Percentiles rank a stretch among this genome's conserved stretches.
These are phyloP conservation scores for Penicillium occitanis DNA, from an alignment of 2,329 filamentous ascomycete species.

Conservation along the genomic window DNA sequence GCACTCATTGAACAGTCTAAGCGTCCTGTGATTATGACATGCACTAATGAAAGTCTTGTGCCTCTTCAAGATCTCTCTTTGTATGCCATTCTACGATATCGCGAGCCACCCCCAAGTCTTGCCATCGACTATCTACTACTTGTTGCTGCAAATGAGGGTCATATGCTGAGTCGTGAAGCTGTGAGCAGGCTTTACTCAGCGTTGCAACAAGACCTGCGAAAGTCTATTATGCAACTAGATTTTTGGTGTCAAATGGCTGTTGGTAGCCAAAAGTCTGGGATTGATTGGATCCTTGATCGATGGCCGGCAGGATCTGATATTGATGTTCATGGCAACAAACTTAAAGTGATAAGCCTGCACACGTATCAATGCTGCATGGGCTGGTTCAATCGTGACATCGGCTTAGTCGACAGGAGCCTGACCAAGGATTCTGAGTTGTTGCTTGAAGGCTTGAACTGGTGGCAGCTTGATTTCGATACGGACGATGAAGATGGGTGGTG, in stretches of 20 bases:
- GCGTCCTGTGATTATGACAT: constrained; percentile 90
- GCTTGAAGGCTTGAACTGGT: constrained; percentile 65
- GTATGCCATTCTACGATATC: constrained; percentile 80
- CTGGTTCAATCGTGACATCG: constrained; percentile 64
- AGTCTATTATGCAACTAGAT: constrained; percentile 77
- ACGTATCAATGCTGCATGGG: constrained; percentile 81
- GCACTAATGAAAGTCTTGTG: constrained; percentile 84
- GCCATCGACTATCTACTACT: constrained; percentile 79
- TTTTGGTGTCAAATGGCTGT: constrained; percentile 98
- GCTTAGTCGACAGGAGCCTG: constrained; percentile 40
- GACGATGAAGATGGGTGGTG: constrained; percentile 52
- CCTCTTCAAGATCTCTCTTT: constrained; percentile 72
- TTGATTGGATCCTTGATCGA: constrained; percentile 83
- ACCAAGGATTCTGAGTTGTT: constrained; percentile 63
- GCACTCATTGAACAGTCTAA: constrained; percentile 79
- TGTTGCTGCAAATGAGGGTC: constrained; percentile 84
- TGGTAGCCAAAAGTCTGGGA: constrained; percentile 80
- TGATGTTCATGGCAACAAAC: constrained; percentile 64
- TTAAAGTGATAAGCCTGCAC: constrained; percentile 76
- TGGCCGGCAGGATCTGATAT: constrained; percentile 72
- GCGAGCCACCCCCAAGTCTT: constrained; percentile 62
- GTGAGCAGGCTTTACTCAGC: constrained; percentile 69
- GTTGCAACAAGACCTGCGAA: constrained; percentile 71
- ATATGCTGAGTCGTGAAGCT: constrained; percentile 67
- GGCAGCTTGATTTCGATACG: constrained; percentile 60